Evolutionary conservation across 2,329 filamentous ascomycete genomes (phyloP), one percentile per base, ranked within the genome.

Genomic region (Monilinia polystroma): DNA sequence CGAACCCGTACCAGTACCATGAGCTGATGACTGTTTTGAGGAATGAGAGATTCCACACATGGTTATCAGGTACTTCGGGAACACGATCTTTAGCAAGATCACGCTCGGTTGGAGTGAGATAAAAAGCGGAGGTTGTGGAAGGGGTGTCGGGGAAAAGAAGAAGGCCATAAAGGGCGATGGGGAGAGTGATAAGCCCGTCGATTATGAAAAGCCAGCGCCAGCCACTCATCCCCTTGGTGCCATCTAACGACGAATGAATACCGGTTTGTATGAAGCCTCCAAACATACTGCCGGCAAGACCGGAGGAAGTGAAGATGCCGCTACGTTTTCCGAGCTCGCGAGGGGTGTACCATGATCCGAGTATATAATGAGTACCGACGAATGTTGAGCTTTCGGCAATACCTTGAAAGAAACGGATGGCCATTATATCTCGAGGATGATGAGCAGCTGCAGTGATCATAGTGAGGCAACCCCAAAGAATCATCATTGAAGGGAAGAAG

Each of bases 1-100:
- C 82, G 71, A 90, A 90, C 0, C 86, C 87, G 80, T 86, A 90
- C 81, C 84, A 89, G 72, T 87, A 83, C 83, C 84, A 87, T 0
- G 84, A 87, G 0, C 79, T 78, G 12, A 90, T 79, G 20, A 88
- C 82, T 55, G 81, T 81, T 69, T 81, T 85, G 32, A 82, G 70
- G 70, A 90, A 88, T 1, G 71, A 68, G 66, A 81, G 26, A 74
- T 35, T 68, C 82, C 16, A 86, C 74, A 2, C 82, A 79, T 1
- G 77, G 76, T 66, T 76, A 63, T 81, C 75, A 0, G 76, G 72
- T 12, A 79, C 77, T 68, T 78, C 76, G 23, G 81, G 80, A 3
- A 82, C 76, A n/a, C 81, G 79, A 6, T 77, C 76, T 8, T 80
- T 77, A 10, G 81, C 81, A 4, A 83, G 73, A 1, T 76, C 75